Evolutionary conservation across 495 filamentous ascomycete species (phyloP).

Genomic region (Aspergillus nidulans): DNA sequence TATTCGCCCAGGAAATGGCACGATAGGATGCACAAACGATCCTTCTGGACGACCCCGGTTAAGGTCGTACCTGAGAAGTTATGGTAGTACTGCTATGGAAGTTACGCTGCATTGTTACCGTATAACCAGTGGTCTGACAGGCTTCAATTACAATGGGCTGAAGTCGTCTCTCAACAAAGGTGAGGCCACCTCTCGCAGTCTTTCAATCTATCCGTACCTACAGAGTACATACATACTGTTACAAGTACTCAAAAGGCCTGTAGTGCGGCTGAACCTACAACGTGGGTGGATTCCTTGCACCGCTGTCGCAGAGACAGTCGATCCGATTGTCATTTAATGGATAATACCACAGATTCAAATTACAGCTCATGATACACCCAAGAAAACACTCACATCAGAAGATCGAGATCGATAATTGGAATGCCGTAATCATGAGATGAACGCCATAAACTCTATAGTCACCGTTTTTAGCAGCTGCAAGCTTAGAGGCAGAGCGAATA

Average conservation of each 20-base stretch:
- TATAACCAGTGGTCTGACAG: constrained; percentile 5
- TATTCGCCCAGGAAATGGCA: constrained; percentile 16
- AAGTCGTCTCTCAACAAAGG: not conserved
- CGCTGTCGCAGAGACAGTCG: not conserved
- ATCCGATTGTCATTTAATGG: not conserved
- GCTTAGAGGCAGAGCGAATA: not conserved
- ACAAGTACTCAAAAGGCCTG: too few relatives aligned
- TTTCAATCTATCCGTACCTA: too few relatives aligned
- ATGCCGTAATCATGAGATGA: not conserved
- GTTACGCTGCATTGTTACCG: constrained; percentile 40
- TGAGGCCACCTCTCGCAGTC: not conserved
- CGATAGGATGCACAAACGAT: constrained; percentile 16
- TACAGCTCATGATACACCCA: not conserved
- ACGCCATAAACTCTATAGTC: not conserved
- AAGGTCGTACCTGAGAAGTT: constrained; percentile 9
- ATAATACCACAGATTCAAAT: not conserved
- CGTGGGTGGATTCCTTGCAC: too few relatives aligned
- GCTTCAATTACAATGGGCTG: not conserved
- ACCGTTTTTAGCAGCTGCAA: not conserved
- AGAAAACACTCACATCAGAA: not conserved
- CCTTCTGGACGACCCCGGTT: constrained; percentile 4
- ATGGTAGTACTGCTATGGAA: constrained; percentile 17
- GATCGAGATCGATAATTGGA: not conserved
- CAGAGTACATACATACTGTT: not conserved
- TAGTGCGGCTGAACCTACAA: too few relatives aligned